Evolutionary conservation across 768 basidiomycete species (phyloP).

Genomic region (Leccinum boreale): DNA sequence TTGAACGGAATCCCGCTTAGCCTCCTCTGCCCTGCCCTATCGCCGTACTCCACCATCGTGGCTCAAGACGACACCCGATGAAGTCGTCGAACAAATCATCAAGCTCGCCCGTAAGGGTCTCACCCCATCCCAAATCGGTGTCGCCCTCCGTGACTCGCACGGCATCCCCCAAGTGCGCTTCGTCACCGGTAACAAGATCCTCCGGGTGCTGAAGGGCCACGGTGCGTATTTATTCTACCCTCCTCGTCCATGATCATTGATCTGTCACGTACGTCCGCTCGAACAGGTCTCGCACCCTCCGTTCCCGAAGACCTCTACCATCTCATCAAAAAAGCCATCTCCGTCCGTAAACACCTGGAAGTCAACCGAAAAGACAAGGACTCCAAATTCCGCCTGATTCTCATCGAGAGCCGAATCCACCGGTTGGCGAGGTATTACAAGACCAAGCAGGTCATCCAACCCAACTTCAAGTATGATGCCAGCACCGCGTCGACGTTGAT

Average conservation of each 20-base stretch:
- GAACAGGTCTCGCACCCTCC: constrained; percentile 80
- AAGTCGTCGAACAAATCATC: constrained; percentile 93
- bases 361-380: constrained; percentile 99
- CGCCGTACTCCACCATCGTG: constrained; percentile 91
- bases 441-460: constrained; percentile 95
- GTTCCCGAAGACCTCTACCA: constrained; percentile 99
- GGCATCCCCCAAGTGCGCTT: constrained; percentile 98
- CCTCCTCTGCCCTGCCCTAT: constrained; percentile 95
- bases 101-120: constrained; percentile 98
- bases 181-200: constrained; percentile 99
- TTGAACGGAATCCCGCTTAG: constrained; percentile 37
- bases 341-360: constrained; percentile 98
- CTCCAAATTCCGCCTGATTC: constrained; percentile 93
- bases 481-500: constrained; percentile 91
- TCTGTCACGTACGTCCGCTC: neutral
- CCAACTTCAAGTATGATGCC: constrained; percentile 98
- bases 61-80: constrained; percentile 95
- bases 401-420: constrained; percentile 99
- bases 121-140: constrained; percentile 97
- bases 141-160: constrained; percentile 95
- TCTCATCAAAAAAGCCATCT: constrained; percentile 99
- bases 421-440: constrained; percentile 98
- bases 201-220: constrained; percentile 93
- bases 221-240: constrained; percentile 50
- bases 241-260: neutral